Percentiles rank a stretch among this genome's conserved stretches.
Evolutionary conservation across 257 asterid species (phyloP).

Genomic region (Solanum lignicaule): DNA sequence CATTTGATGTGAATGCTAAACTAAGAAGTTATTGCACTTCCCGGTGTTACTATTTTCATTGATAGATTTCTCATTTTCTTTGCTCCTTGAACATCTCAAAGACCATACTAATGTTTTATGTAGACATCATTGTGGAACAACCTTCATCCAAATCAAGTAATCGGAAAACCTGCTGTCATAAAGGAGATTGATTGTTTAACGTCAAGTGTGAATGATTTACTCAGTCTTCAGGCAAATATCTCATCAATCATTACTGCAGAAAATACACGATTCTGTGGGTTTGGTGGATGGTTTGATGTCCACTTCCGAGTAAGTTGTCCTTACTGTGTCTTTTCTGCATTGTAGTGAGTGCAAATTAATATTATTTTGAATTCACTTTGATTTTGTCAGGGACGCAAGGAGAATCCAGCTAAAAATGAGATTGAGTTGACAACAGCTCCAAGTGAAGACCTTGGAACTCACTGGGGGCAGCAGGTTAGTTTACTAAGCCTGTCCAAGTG

Average conservation of each 20-base stretch:
- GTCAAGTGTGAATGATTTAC: conserved; percentile 50
- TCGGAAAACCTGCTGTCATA: conserved; percentile 57
- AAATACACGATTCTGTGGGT: conserved; percentile 60
- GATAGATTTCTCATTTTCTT: neutral
- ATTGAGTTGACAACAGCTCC: conserved; percentile 87
- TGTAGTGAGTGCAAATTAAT: neutral
- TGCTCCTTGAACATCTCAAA: neutral
- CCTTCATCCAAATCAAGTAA: conserved; percentile 81
- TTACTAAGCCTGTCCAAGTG: neutral
- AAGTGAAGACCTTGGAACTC: conserved; percentile 53
- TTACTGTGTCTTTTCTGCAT: neutral
- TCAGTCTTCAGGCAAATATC: conserved; percentile 36
- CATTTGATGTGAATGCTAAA: neutral
- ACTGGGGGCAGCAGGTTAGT: conserved; percentile 97
- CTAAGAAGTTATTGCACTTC: neutral
- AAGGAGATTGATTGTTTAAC: conserved; percentile 84
- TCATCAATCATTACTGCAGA: conserved; percentile 67
- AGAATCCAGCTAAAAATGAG: conserved; percentile 63
- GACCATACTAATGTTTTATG: conserved; percentile 9
- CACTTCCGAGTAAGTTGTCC: conserved; percentile 74
- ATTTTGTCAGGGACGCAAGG: conserved; percentile 43
- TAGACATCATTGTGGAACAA: conserved; percentile 84
- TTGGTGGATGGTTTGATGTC: conserved; percentile 98
- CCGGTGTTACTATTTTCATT: neutral
- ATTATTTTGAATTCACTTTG: neutral